phyloP scores from a whole-genome alignment of 257 asterid species.

The Fraxinus cuspidata region DNA sequence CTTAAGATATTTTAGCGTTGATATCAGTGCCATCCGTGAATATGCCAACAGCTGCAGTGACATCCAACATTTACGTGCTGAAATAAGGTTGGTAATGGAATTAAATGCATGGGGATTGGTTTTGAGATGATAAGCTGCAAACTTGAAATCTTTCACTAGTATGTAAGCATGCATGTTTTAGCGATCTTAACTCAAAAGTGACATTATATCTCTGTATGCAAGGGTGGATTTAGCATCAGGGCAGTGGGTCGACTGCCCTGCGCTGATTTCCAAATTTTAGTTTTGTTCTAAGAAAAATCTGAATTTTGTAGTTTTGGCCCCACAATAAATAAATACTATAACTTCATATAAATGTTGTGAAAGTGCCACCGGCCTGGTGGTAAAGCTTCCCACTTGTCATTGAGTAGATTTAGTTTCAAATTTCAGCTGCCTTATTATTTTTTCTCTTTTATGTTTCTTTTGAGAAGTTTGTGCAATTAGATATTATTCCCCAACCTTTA shows the following conservation, averaged over 20 bases:
- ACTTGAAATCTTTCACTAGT: not conserved
- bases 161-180: not conserved
- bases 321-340: not conserved
- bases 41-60: slow-evolving; percentile 69
- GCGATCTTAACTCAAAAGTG: not conserved
- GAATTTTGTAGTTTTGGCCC: too few species aligned
- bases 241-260: not conserved
- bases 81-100: slow-evolving; percentile 64
- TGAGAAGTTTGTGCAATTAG: not conserved
- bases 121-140: slow-evolving; percentile 8
- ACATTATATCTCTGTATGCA: not conserved
- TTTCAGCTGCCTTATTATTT: not conserved
- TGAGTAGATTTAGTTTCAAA: not conserved
- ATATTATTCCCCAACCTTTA: too few species aligned
- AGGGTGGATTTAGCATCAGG: not conserved
- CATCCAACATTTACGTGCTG: slow-evolving; percentile 87
- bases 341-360: not conserved
- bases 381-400: too few species aligned
- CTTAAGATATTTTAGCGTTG: slow-evolving; percentile 84
- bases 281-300: not conserved
- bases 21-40: slow-evolving; percentile 72
- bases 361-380: not conserved
- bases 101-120: slow-evolving; percentile 5
- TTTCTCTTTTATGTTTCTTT: not conserved
- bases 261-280: not conserved